phyloP scores from a whole-genome alignment of 2,329 filamentous ascomycete species.

The Cladosporium sp. region DNA sequence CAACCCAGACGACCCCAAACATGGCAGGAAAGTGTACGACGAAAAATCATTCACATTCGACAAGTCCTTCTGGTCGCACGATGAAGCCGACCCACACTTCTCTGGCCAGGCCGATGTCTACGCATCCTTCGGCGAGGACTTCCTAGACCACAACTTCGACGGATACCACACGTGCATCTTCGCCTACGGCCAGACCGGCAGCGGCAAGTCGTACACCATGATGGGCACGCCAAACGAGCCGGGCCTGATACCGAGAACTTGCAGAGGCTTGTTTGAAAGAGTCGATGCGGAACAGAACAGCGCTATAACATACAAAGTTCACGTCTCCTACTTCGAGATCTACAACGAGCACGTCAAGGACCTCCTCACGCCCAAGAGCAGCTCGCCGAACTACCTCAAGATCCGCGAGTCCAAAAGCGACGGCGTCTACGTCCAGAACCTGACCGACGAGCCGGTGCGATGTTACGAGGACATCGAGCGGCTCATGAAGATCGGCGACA shows the following conservation, averaged over 20 bases:
- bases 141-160: constrained; percentile 98
- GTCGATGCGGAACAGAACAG: constrained; percentile 83
- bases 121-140: constrained; percentile 90
- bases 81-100: constrained; percentile 77
- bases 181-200: constrained; percentile 78
- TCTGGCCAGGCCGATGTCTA: constrained; percentile 92
- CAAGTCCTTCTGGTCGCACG: constrained; percentile 97
- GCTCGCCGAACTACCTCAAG: constrained; percentile 87
- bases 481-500: constrained; percentile 86
- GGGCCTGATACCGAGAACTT: constrained; percentile 91
- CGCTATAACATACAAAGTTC: constrained; percentile 94
- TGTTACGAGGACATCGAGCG: constrained; percentile 84
- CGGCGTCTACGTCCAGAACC: constrained; percentile 93
- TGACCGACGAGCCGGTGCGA: constrained; percentile 89
- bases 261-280: constrained; percentile 91
- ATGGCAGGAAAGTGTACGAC: constrained; percentile 73
- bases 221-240: constrained; percentile 87
- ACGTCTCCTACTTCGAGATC: constrained; percentile 97
- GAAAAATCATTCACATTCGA: constrained; percentile 95
- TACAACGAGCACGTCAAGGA: constrained; percentile 99
- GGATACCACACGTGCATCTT: constrained; percentile 99
- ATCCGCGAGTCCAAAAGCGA: constrained; percentile 94
- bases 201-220: constrained; percentile 97
- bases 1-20: constrained; percentile 38
- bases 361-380: constrained; percentile 76